Evolutionary conservation across 2,329 filamentous ascomycete genomes (phyloP), one percentile per base, ranked within the genome.

Genomic region (Xylariaceae sp.): DNA sequence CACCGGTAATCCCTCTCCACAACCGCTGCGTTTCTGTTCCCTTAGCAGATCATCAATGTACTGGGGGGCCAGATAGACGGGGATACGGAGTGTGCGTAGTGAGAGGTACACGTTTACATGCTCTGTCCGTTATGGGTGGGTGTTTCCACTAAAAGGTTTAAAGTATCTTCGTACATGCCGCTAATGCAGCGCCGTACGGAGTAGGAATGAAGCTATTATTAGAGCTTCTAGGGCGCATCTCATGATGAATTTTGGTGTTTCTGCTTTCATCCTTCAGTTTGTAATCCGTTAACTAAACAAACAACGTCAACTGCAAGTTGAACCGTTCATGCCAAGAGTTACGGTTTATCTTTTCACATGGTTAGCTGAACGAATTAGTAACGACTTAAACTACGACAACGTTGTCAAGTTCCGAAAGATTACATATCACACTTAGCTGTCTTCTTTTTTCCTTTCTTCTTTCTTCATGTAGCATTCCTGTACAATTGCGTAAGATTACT

Each of bases 181-280:
- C 42, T 45, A 45, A 45, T 45, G 42, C 42, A 45, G 42, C 42
- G n/a, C 13, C 10, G 10, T n/a, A 56, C 57, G 47, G 47, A 49
- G 9, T 30, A 30, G 18, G 17, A 48, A 59, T 55, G 59, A 57
- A 55, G 59, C 59, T 57, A 55, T 58, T 35, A 13, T 39, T 51
- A 51, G 17, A 45, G 47, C 47, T 18, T 23, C 17, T 30, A 18
- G 47, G 47, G 17, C 15, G 23, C 6, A 11, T 30, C 17, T 30
- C 17, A 30, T 11, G 47, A 30, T 30, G 30, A 10, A 6, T 49
- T 49, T 30, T 49, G 18, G 47, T 30, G 17, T 49, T 49, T 23
- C 10, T 42, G 37, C 37, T 42, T 42, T 9, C 37, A 42, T 42
- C 37, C 11, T 30, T 30, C 23, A 5, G 23, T 18, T 18, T 18